These are phyloP conservation scores for Cercospora zeae-maydis DNA, from an alignment of 2,329 filamentous ascomycete genomes.

Conservation along the genomic window DNA sequence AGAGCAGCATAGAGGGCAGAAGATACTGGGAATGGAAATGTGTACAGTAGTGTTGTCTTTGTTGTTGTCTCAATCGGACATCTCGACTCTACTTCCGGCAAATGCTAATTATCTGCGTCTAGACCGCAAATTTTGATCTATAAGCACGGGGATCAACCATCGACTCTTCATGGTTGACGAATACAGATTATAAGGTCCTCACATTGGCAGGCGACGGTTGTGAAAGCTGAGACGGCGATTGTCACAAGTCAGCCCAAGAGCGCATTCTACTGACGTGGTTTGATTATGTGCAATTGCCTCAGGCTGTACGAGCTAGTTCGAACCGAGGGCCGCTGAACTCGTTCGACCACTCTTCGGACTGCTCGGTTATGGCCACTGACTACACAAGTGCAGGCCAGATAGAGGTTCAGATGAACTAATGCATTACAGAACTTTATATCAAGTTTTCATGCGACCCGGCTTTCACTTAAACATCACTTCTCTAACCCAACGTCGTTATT, in stretches of 20 bases:
- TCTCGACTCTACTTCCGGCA: conserved; percentile 13
- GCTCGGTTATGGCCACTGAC: background rate
- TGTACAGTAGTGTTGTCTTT: conserved; percentile 15
- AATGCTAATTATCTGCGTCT: background rate
- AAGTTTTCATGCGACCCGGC: background rate
- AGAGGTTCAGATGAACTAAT: background rate
- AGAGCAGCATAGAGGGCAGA: background rate
- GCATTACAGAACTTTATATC: background rate
- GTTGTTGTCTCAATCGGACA: conserved; percentile 20
- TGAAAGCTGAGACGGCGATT: background rate
- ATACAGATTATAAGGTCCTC: background rate
- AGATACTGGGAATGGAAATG: background rate
- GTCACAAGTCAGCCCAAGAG: background rate
- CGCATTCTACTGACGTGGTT: background rate
- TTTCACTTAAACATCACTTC: background rate
- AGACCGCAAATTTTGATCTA: background rate
- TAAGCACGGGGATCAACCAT: background rate
- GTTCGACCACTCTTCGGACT: background rate
- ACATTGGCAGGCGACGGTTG: background rate
- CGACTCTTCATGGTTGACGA: background rate
- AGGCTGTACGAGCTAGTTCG: background rate
- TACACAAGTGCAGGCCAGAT: background rate
- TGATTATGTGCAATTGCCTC: background rate
- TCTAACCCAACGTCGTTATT: background rate
- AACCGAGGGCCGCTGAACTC: background rate